Evolutionary conservation across 2,329 filamentous ascomycete species (phyloP), one percentile per base, ranked within the genome.

Genomic region (Pseudogymnoascus sp.): DNA sequence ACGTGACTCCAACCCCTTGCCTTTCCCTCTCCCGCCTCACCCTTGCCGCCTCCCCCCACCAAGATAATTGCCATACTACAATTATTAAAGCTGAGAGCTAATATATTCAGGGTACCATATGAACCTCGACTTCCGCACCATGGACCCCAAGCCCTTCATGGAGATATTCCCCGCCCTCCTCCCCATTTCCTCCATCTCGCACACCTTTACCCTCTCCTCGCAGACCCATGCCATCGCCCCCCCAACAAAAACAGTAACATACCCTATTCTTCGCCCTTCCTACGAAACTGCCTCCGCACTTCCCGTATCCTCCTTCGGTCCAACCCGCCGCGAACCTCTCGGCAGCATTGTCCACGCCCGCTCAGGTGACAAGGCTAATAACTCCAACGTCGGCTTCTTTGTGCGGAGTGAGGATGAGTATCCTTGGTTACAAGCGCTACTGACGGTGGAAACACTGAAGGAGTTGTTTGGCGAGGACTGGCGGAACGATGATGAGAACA

Each of bases 41-140:
- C 31, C 31, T 33, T 33, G 31, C 31, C 31, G 31, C 8, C 5
- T 11, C 10, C 8, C 8, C 31, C 31, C 11, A 11, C 8, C 8
- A 33, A 33, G 31, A 33, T 33, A 33, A 11, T 33, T 33, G 8
- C 31, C 31, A 33, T 33, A 33, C 6, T 33, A 4, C 31, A 33
- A 33, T 33, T 33, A 11, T 33, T 33, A 33, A 33, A 33, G 4
- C 31, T 3, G 8, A 33, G 31, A 33, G 8, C 31, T 33, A 33
- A 33, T 0, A 4, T 33, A 33, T 33, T 10, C 8, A 33, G 31
- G 76, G 0, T 78, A 78, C 31, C 77, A 79, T 24, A 78, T 78
- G 75, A 75, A 74, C 35, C 70, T 79, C 0, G 76, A 79, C 60
- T 78, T 78, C 59, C 71, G 77, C 3, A 78, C 77, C 3, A 77